phyloP scores from a whole-genome alignment of 2,329 filamentous ascomycete genomes.

The Clonostachys rhizophaga region DNA sequence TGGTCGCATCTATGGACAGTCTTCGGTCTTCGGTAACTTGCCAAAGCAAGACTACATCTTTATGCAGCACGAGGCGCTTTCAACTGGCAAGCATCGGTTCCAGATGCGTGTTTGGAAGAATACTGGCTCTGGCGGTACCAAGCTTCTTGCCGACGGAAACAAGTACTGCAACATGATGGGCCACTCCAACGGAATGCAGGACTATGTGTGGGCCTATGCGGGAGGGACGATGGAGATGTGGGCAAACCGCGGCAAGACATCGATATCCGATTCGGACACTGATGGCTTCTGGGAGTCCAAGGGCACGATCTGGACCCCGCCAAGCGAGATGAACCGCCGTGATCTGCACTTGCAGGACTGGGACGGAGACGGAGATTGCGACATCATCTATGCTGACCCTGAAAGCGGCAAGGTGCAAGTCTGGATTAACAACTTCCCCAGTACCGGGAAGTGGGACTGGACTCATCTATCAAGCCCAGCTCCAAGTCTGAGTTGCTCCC shows the following conservation, averaged over 20 bases:
- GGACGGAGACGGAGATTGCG: conserved; percentile 26
- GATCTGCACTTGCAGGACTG: conserved; percentile 26
- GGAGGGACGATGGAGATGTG: too few relatives aligned
- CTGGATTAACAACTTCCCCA: conserved; percentile 13
- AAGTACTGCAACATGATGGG: conserved; percentile 8
- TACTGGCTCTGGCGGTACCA: conserved; percentile 6
- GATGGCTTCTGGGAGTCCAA: too few relatives aligned
- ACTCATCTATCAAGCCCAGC: too few relatives aligned
- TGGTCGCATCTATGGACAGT: too few relatives aligned
- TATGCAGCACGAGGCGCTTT: conserved; percentile 2
- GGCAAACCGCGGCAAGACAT: too few relatives aligned
- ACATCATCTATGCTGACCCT: conserved; percentile 21
- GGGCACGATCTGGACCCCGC: too few relatives aligned
- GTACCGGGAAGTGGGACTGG: neutral
- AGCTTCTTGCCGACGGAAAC: conserved; percentile 4
- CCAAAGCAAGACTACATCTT: conserved; percentile 3
- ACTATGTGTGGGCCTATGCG: too few relatives aligned
- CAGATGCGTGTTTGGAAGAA: conserved; percentile 7
- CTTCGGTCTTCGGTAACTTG: conserved; percentile 1
- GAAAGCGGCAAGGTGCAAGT: conserved; percentile 14
- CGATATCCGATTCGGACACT: too few relatives aligned
- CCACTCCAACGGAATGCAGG: conserved; percentile 4
- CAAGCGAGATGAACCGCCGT: conserved; percentile 11
- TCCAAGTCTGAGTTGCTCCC: too few relatives aligned
- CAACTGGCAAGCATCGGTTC: neutral